A percentile compares a stretch with the other conserved stretches of the same genome.
phyloP scores from a whole-genome alignment of 768 basidiomycete genomes.

The Russula earlei region DNA sequence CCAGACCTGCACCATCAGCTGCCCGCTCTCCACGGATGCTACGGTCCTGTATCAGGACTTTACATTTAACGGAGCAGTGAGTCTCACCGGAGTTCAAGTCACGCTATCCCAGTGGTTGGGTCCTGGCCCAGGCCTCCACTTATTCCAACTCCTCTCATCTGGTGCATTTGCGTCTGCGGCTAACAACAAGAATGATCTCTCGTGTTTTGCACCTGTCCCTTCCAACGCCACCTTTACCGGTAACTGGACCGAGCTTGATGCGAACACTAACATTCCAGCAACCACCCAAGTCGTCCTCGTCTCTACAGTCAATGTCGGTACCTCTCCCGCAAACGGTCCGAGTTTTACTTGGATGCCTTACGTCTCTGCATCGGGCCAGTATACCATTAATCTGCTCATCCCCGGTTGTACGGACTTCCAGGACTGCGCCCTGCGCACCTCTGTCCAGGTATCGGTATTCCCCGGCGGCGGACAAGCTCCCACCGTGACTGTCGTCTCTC shows the following conservation, averaged over 20 bases:
- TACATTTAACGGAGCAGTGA: conserved; percentile 50
- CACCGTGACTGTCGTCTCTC: conserved; percentile 59
- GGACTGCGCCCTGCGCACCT: conserved; percentile 73
- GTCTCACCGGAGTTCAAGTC: conserved; percentile 87
- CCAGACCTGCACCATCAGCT: conserved; percentile 63
- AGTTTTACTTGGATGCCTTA: conserved; percentile 86
- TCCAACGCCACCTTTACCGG: conserved; percentile 65
- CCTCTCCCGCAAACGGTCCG: conserved; percentile 51
- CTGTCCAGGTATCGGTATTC: conserved; percentile 74
- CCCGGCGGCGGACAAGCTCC: conserved; percentile 61
- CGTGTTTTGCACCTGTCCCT: conserved; percentile 70
- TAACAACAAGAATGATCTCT: conserved; percentile 44
- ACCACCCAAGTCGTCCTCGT: conserved; percentile 71
- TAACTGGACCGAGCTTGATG: conserved; percentile 54
- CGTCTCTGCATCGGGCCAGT: conserved; percentile 81
- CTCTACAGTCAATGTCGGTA: conserved; percentile 56
- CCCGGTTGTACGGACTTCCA: conserved; percentile 79
- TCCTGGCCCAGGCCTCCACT: conserved; percentile 69
- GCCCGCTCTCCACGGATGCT: conserved; percentile 73
- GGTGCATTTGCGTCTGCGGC: conserved; percentile 84
- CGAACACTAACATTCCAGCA: conserved; percentile 66
- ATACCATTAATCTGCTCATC: conserved; percentile 74
- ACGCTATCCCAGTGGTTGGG: conserved; percentile 72
- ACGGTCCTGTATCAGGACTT: conserved; percentile 89
- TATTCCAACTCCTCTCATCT: conserved; percentile 86